Evolutionary conservation across 805 yeast species (phyloP), one percentile per base, ranked within the genome.

Genomic region (Candida maris): DNA sequence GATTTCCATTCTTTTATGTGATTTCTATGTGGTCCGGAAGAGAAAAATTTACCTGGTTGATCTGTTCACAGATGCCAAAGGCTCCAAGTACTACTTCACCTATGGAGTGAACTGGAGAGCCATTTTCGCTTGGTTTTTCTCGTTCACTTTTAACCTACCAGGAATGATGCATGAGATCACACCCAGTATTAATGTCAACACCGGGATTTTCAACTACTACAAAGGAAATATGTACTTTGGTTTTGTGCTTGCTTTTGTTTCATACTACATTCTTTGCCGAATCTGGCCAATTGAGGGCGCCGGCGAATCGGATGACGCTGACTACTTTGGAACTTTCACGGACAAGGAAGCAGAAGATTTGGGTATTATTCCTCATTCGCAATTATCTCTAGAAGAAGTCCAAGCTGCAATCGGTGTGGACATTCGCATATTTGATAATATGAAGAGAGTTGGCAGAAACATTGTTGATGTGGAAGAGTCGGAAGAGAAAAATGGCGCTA

Each of bases 1-100:
- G 48, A 82, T 85, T 6, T 91, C 89, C 41, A 81, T 81, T 21
- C 67, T 77, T 25, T 62, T 68, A 29, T 65, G 76, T 22, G 87
- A 81, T 55, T 82, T 79, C 60, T 67, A 59, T 51, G 70, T 78
- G 51, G 76, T 85, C 19, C 72, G 88, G 59, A 73, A 83, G 17
- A 19, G 36, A 8, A 39, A 35, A 13, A 13, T 35, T 12, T 15
- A 70, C 37, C 59, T 83, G 21, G 67, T 68, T 34, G 86, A 81
- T 50, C 64, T 85, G 47, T 85, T 80, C 60, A 48, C 71, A 12
- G 53, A 48, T n/a, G 38, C 49, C 16, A 36, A 53, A 4, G 42
- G 50, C 13, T 32, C 42, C 14, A 39, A 40, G 26, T 73, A 69
- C 48, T 69, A 65, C 59, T 71, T 28, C 21, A 28, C 25, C 13